Conservation (phyloP, 192 early-diverging fungal genomes). For the Haplosporangium gracile region DNA sequence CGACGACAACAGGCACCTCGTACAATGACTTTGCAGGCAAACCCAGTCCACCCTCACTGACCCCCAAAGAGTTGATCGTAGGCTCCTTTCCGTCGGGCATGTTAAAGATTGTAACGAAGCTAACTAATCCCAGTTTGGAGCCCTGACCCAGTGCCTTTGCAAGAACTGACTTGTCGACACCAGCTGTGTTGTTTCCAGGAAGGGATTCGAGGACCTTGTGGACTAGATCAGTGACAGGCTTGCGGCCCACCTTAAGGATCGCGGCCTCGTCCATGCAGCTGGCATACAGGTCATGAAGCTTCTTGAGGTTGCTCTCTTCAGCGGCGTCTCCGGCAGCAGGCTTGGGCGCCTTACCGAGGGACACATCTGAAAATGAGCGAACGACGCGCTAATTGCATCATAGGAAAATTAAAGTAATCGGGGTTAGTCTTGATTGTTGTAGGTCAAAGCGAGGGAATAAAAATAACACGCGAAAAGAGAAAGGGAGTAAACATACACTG, state of each 20-base stretch:
- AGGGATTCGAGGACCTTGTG: conserved; percentile 34
- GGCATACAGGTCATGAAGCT: conserved; percentile 65
- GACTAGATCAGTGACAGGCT: conserved; percentile 47
- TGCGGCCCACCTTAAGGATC: conserved; percentile 38
- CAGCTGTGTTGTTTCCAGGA: conserved; percentile 16
- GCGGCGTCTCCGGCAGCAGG: conserved; percentile 47
- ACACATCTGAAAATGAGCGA: conserved; percentile 56
- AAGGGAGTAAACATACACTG: neutral
- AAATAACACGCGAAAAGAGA: neutral
- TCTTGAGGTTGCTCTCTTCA: conserved; percentile 63
- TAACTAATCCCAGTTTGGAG: conserved; percentile 12
- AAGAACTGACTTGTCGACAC: conserved; percentile 6
- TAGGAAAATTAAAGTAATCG: neutral
- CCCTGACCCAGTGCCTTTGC: conserved; percentile 12
- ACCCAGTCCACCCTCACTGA: conserved; percentile 14
- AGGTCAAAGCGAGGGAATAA: neutral
- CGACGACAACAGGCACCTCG: conserved; percentile 45
- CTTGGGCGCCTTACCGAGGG: conserved; percentile 17
- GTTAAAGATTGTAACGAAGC: neutral
- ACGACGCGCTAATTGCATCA: conserved; percentile 43
- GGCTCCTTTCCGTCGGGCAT: neutral
- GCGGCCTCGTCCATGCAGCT: conserved; percentile 62
- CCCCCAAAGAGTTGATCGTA: neutral
- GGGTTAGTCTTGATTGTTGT: neutral
- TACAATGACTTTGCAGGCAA: conserved; percentile 63